Base-by-base conservation (phyloP, 2,329 filamentous ascomycete species). In the Ophiostoma fasciatum region DNA sequence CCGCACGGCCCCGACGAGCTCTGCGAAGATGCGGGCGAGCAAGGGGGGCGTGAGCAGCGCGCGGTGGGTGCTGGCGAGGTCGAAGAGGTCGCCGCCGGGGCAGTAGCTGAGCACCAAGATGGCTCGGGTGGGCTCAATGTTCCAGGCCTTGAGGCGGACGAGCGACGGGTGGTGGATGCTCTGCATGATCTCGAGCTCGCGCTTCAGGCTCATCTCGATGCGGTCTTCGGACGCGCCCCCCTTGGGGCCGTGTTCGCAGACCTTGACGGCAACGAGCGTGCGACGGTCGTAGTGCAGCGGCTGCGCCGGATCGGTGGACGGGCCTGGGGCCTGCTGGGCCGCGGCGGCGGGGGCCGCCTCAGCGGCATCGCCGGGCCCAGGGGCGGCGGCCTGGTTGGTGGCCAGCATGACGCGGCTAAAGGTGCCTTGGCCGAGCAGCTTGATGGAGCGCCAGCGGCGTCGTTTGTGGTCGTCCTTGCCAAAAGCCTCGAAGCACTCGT, bases 371-470 rank as follows among this genome's bases (percentile, higher is more conserved):
- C n/a, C n/a, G n/a, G n/a, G n/a, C n/a, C n/a, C n/a, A n/a, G n/a
- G n/a, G n/a, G n/a, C n/a, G n/a, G n/a, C n/a, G n/a, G n/a, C n/a
- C 51, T 92, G 75, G 49, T 81, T 84, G 10, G 87, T 93, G 5
- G 87, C 90, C 28, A 98, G 65, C 59, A 92, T 79, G 15, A 98
- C 90, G 50, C 82, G 82, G 54, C 87, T 94, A 55, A 98, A 98
- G 0, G 90, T 94, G 26, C 90, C 90, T 49, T 94, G 83, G 5
- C 90, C 90, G 6, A 98, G 68, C 45, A 78, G 63, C 40, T 82
- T 78, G 27, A 98, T 60, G 11, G 79, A 80, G 45, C 82, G 73
- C 75, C 90, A 98, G 45, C 74, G 68, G 38, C 79, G 74, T 15
- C 74, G 66, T 53, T 87, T 85, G 45, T 72, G 60, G 40, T 83